Evolutionary conservation across 306 rosid genomes (phyloP).

Genomic region (Oxytropis ochrocephala): DNA sequence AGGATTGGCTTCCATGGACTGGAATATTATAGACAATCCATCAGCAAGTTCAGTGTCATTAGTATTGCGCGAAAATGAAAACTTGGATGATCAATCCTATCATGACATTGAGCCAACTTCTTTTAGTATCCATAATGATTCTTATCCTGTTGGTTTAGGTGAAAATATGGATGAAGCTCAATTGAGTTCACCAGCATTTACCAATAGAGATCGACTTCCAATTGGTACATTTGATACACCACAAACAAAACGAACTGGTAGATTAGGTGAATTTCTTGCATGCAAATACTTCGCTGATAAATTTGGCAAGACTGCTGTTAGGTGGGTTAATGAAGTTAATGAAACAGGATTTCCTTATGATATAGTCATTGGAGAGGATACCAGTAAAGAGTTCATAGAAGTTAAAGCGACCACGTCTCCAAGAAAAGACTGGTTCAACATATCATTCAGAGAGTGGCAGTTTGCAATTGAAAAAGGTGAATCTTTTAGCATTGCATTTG

Average conservation of each 20-base stretch:
- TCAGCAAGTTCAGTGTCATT: conserved; percentile 29
- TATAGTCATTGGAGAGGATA: conserved; percentile 40
- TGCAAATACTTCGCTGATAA: conserved; percentile 47
- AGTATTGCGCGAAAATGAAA: conserved; percentile 25
- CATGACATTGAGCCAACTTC: conserved; percentile 24
- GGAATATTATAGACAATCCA: conserved; percentile 36
- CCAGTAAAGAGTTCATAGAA: conserved; percentile 53
- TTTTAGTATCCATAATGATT: conserved; percentile 15
- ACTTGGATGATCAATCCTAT: conserved; percentile 29
- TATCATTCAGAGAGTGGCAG: conserved; percentile 74
- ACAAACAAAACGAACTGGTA: conserved; percentile 51
- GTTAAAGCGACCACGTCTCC: conserved; percentile 77
- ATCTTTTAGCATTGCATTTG: conserved; percentile 72
- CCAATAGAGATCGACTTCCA: conserved; percentile 39
- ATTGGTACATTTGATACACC: conserved; percentile 41
- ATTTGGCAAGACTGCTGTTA: conserved; percentile 38
- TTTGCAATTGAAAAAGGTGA: conserved; percentile 64
- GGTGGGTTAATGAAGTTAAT: conserved; percentile 64
- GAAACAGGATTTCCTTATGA: conserved; percentile 83
- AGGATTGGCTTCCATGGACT: conserved; percentile 31
- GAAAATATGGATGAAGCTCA: conserved; percentile 8
- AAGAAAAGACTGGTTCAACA: conserved; percentile 79
- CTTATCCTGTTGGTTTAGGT: conserved; percentile 22
- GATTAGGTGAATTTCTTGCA: conserved; percentile 70
- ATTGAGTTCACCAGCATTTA: conserved; percentile 17